These are phyloP conservation scores for Azolla pinnata DNA, from an alignment of 75 land plant species.

Conservation along the genomic window DNA sequence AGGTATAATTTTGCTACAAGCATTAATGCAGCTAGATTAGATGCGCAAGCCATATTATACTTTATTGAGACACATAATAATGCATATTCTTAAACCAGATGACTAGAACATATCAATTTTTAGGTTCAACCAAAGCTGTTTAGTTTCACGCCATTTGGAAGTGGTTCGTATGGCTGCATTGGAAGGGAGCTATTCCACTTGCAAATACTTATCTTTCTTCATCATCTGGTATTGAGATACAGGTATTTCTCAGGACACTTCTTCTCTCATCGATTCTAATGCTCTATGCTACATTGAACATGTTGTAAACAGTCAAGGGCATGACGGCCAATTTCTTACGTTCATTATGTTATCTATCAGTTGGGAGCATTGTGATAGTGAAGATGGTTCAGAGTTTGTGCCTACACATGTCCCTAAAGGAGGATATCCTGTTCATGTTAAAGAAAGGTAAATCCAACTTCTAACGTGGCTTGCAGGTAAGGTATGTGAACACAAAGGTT, in stretches of 20 bases:
- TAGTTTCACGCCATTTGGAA: constrained; percentile 28
- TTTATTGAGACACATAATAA: no score
- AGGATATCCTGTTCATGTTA: constrained; percentile 8
- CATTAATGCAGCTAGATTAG: no score
- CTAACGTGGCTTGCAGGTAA: no score
- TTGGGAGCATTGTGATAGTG: constrained; percentile 4
- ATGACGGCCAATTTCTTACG: no score
- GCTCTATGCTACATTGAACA: no score
- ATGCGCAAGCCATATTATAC: no score
- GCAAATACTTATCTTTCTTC: constrained; percentile 23
- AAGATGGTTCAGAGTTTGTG: constrained; percentile 8
- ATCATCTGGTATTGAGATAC: constrained; percentile 24
- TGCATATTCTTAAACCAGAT: neutral
- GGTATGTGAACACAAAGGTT: no score
- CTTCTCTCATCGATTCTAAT: no score
- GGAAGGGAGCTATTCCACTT: constrained; percentile 27
- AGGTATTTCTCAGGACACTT: constrained; percentile 7
- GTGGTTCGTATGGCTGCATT: constrained; percentile 19
- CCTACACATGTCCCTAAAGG: constrained; percentile 13
- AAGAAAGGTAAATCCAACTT: constrained; percentile 4
- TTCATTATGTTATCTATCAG: no score
- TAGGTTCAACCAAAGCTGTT: constrained; percentile 20
- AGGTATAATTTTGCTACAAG: no score
- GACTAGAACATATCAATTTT: no score
- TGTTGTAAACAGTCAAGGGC: no score